phyloP scores from a whole-genome alignment of 2,329 filamentous ascomycete species.

The Apiospora pterosperma region DNA sequence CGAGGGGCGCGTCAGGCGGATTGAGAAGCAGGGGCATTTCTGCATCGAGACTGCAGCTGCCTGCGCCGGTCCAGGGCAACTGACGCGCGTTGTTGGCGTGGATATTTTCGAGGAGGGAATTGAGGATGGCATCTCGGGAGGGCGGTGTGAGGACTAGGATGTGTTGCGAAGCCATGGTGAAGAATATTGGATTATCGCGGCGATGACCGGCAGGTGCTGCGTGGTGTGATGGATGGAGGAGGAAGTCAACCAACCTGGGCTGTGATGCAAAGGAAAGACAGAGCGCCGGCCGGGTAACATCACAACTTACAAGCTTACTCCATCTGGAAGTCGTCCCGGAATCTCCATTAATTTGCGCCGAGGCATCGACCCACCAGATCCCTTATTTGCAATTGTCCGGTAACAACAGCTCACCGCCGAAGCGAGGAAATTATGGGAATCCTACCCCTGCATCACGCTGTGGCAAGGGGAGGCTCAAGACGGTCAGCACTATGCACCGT shows the following conservation, averaged over 20 bases:
- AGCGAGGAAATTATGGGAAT: too few relatives aligned
- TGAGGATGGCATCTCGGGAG: background rate
- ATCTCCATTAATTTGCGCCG: too few relatives aligned
- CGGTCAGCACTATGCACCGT: too few relatives aligned
- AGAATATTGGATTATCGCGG: background rate
- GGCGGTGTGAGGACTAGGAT: background rate
- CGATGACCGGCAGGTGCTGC: background rate
- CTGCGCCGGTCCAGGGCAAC: background rate
- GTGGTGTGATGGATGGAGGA: background rate
- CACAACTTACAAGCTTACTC: too few relatives aligned
- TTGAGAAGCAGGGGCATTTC: slow-evolving; percentile 7
- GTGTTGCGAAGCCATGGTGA: background rate
- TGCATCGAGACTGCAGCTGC: background rate
- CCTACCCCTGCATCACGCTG: too few relatives aligned
- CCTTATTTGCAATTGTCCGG: too few relatives aligned
- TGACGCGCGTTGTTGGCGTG: background rate
- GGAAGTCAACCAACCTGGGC: background rate
- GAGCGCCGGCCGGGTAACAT: too few relatives aligned
- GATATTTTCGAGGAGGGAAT: background rate
- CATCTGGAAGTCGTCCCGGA: too few relatives aligned
- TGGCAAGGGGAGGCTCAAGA: too few relatives aligned
- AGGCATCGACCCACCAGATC: too few relatives aligned
- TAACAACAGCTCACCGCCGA: too few relatives aligned
- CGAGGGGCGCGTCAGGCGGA: background rate
- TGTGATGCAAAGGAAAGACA: slow-evolving; percentile 18